Evolutionary conservation across 2,329 filamentous ascomycete genomes (phyloP).

Genomic region (Ascocoryne sarcoides): DNA sequence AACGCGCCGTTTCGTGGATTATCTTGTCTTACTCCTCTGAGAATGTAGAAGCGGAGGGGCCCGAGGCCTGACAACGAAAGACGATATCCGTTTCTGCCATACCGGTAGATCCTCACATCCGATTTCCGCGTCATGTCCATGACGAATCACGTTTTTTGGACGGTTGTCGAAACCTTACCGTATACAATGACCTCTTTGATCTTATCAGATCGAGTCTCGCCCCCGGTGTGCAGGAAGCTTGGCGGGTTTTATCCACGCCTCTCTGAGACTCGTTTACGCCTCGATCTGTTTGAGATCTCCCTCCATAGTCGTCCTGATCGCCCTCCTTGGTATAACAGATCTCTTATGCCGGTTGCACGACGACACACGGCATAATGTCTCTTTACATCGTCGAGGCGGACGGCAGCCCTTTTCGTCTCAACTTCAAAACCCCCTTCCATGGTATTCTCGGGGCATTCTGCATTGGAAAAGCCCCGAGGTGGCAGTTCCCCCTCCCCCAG

Average conservation of each 20-base stretch:
- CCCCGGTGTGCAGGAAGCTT: conserved; percentile 21
- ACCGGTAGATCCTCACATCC: not conserved
- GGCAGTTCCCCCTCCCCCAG: no score
- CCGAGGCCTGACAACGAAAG: no score
- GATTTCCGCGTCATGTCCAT: not conserved
- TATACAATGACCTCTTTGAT: no score
- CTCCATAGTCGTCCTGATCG: conserved; percentile 4
- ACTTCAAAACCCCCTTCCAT: conserved; percentile 4
- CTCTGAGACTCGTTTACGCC: conserved; percentile 34
- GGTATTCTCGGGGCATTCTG: conserved; percentile 2
- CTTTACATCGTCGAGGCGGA: conserved; percentile 16
- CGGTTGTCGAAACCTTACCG: no score
- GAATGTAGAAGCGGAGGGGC: not conserved
- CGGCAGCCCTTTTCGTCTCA: conserved; percentile 18
- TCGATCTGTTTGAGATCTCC: conserved; percentile 29
- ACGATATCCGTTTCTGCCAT: not conserved
- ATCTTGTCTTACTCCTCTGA: no score
- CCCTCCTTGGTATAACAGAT: conserved; percentile 7
- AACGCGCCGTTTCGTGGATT: no score
- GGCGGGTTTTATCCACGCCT: conserved; percentile 22
- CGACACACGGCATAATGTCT: conserved; percentile 17
- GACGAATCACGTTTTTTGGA: not conserved
- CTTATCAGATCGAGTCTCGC: conserved; percentile 6
- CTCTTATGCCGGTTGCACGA: conserved; percentile 8
- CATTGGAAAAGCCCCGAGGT: conserved; percentile 3